Evolutionary conservation across 177 flowering plant species (phyloP).

Genomic region (Vitis hybrid): DNA sequence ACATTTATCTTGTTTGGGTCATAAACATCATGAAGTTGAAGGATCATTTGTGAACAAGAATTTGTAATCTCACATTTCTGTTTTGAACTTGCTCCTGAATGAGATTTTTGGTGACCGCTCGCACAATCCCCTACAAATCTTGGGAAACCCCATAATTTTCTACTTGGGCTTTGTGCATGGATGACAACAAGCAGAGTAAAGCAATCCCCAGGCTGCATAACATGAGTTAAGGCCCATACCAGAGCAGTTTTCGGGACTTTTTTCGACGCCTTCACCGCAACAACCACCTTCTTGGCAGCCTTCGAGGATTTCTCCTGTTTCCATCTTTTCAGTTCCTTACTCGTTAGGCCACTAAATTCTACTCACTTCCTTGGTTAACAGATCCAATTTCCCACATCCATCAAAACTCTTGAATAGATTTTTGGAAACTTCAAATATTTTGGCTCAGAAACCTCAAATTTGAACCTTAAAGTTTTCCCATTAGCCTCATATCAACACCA

Average conservation of each 20-base stretch:
- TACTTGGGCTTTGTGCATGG: conserved; percentile 57
- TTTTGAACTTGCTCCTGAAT: conserved; percentile 36
- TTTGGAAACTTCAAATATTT: background rate
- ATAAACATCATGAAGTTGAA: conserved; percentile 61
- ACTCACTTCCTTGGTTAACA: background rate
- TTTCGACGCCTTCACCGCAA: conserved; percentile 64
- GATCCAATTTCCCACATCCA: conserved; percentile 13
- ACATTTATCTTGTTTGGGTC: conserved; percentile 74
- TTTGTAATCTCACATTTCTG: conserved; percentile 46
- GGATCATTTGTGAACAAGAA: conserved; percentile 61
- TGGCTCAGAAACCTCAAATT: conserved; percentile 1
- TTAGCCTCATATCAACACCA: background rate
- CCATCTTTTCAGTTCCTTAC: conserved; percentile 33
- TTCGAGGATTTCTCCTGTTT: conserved; percentile 31
- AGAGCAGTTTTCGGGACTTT: conserved; percentile 62
- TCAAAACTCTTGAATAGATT: conserved; percentile 10
- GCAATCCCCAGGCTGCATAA: conserved; percentile 74
- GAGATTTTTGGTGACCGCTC: conserved; percentile 34
- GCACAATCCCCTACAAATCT: conserved; percentile 63
- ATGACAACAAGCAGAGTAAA: conserved; percentile 60
- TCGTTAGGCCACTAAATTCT: conserved; percentile 18
- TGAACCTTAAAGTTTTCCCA: background rate
- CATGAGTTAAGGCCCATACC: conserved; percentile 76
- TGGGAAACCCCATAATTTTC: conserved; percentile 54
- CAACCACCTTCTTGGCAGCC: conserved; percentile 39